Conservation (phyloP, 345 rosid species). For the Syzygium grande region DNA sequence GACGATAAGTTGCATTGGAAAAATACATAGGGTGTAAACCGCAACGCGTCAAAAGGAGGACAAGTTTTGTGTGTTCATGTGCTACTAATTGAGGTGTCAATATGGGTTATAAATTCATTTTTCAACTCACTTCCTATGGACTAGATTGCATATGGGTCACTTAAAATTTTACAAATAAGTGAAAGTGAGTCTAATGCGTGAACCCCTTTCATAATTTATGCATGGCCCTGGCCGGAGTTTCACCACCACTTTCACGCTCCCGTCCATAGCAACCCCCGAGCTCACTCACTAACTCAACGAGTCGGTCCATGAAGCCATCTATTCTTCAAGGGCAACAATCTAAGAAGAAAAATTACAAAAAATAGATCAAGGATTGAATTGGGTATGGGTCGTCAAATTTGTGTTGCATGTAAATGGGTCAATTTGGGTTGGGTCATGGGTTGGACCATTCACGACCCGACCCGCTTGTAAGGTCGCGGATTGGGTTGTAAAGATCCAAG, state of each 20-base stretch:
- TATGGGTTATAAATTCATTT: too few species aligned
- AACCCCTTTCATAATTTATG: not conserved
- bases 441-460: too few species aligned
- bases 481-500: too few species aligned
- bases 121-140: not conserved
- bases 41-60: not conserved
- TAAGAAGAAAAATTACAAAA: too few species aligned
- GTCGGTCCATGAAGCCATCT: not conserved
- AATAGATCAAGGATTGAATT: accelerated
- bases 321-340: not conserved
- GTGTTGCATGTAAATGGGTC: too few species aligned
- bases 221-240: not conserved
- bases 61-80: not conserved
- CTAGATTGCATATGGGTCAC: not conserved
- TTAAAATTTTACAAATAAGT: not conserved
- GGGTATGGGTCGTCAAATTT: too few species aligned
- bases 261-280: not conserved
- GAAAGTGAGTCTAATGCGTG: not conserved
- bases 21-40: not conserved
- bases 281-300: not conserved
- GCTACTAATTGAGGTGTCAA: not conserved
- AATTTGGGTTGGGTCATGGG: too few species aligned
- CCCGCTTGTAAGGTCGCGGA: too few species aligned
- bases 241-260: too few species aligned
- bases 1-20: not conserved